Evolutionary conservation across 2,329 filamentous ascomycete genomes (phyloP).

Genomic region (Colletotrichum noveboracense): DNA sequence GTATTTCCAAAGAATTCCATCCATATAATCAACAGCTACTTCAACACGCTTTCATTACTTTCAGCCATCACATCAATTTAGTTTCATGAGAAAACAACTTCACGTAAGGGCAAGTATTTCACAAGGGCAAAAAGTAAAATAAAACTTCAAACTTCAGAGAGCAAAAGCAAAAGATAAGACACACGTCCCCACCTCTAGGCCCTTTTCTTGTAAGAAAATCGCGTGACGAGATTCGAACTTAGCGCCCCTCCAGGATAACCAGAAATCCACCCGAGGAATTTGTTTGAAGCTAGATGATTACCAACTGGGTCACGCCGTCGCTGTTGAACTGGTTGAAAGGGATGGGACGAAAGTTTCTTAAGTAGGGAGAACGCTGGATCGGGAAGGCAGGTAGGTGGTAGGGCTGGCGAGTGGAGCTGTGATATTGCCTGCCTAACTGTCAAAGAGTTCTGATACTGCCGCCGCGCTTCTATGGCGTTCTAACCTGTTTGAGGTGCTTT

Average conservation of each 20-base stretch:
- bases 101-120: rapidly evolving
- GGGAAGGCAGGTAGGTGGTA: not conserved
- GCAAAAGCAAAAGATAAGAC: not conserved
- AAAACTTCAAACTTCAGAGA: not conserved
- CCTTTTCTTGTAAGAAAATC: not conserved
- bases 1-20: not conserved
- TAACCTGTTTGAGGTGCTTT: not conserved
- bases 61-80: too few relatives aligned
- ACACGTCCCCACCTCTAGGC: not conserved
- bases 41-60: not conserved
- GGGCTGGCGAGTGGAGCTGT: not conserved
- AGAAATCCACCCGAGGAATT: not conserved
- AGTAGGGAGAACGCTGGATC: not conserved
- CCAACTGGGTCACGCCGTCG: not conserved
- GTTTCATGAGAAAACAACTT: too few relatives aligned
- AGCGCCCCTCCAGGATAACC: not conserved
- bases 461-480: not conserved
- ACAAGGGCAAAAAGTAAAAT: too few relatives aligned
- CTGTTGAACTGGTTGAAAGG: not conserved
- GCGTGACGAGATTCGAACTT: not conserved
- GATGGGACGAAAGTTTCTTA: not conserved
- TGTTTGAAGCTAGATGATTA: not conserved
- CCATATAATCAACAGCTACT: not conserved
- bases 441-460: not conserved
- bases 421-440: not conserved